Base-by-base conservation (phyloP, 129 eudicot species). In the Rutidosis leptorrhynchoides region DNA sequence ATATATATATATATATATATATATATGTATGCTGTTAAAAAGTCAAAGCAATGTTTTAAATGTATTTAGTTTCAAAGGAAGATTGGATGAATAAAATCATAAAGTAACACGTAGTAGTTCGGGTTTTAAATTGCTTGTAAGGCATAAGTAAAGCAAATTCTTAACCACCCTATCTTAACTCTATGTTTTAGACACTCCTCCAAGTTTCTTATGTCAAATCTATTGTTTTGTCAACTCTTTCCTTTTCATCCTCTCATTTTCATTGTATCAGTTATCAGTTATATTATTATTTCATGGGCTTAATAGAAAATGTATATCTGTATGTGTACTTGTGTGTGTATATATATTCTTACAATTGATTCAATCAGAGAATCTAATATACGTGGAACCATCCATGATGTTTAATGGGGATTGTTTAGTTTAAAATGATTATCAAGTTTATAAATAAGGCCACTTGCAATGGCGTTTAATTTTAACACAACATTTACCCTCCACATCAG, bases 141-240 rank as follows among this genome's bases (percentile, higher is more conserved):
- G 77, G 52, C 43, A 72, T 72, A 37, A 33, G 57, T 72, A 63
- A 16, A 22, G 77, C 70, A 72, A 63, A 72, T 72, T 72, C 77
- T 72, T 62, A 72, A 63, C 77, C 64, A 72, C 77, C 77, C 77
- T 63, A 72, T 63, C 77, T 63, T 72, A 72, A 24, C n/a, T 40
- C n/a, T 40, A 40, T 40, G 53, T 53, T 46, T 72, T 72, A 57
- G 70, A 72, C 63, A 72, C 77, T 63, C 71, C 70, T 72, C 63
- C 70, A 72, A 72, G 77, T 72, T 72, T 72, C 77, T 72, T 52
- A 72, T 72, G 77, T 65, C 77, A 72, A 63, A 29, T 27, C 59
- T 72, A 25, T 53, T 72, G 64, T 32, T 63, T 63, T 63, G 77
- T 72, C 65, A 63, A 72, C 77, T 37, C 77, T 48, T 61, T 40